These are phyloP conservation scores for Fraxinus pennsylvanica DNA, from an alignment of 257 asterid species.

Conservation along the genomic window DNA sequence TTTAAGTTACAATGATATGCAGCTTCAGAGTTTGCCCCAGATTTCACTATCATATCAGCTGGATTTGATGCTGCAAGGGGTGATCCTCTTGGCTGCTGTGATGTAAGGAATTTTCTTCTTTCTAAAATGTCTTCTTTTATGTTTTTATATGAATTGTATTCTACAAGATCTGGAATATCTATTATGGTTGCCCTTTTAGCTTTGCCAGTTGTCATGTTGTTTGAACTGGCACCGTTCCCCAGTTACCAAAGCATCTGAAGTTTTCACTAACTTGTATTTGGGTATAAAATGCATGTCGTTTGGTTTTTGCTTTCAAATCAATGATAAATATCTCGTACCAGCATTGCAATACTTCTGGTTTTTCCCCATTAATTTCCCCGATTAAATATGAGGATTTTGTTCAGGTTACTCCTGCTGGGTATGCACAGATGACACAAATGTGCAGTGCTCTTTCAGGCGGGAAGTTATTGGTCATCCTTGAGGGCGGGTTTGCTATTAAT, in stretches of 20 bases:
- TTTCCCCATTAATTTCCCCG: constrained; percentile 14
- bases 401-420: constrained; percentile 89
- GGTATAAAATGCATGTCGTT: constrained; percentile 13
- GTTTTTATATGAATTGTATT: neutral
- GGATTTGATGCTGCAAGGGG: constrained; percentile 99
- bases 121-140: neutral
- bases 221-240: constrained; percentile 8
- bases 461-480: constrained; percentile 91
- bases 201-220: constrained; percentile 15
- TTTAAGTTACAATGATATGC: constrained; percentile 39
- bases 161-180: constrained; percentile 18
- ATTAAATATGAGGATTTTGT: constrained; percentile 17
- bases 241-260: constrained; percentile 9
- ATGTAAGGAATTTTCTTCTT: constrained; percentile 50
- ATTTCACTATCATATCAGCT: constrained; percentile 92
- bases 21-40: constrained; percentile 88
- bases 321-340: neutral
- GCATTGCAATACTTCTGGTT: constrained; percentile 11
- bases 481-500: constrained; percentile 83
- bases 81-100: constrained; percentile 98
- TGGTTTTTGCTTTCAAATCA: constrained; percentile 14
- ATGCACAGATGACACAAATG: constrained; percentile 90
- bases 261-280: constrained; percentile 13
- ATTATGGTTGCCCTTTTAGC: constrained; percentile 10
- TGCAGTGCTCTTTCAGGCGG: constrained; percentile 71